These are phyloP conservation scores for Chondrus crispus DNA, from an alignment of 23 red algal species.

Conservation along the genomic window DNA sequence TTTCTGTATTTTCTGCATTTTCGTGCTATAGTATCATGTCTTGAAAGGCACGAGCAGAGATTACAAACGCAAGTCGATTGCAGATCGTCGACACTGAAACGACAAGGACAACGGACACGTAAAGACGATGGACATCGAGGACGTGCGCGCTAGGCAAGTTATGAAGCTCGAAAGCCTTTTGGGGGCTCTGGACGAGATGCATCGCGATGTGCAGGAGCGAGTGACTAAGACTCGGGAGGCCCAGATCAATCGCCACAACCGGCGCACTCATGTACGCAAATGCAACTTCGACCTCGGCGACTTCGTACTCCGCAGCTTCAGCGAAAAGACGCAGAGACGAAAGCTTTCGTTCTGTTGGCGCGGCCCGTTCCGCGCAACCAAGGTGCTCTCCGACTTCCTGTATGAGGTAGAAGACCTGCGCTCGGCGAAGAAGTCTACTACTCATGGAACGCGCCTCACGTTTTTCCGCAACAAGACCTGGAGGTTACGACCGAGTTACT, in stretches of 20 bases:
- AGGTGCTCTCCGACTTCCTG: neutral
- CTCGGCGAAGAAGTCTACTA: neutral
- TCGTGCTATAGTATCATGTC: no score
- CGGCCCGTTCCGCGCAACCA: neutral
- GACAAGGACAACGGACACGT: no score
- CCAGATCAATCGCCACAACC: neutral
- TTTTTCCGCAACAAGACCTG: neutral
- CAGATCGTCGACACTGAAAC: no score
- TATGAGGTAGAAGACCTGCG: neutral
- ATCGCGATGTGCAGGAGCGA: neutral
- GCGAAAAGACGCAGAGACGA: neutral
- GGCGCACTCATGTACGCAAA: neutral
- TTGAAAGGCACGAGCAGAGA: no score
- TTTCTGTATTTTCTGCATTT: no score
- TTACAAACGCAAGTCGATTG: no score
- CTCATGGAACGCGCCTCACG: neutral
- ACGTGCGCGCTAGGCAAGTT: no score
- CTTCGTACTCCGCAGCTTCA: constrained; percentile 9
- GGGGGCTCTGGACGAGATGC: neutral
- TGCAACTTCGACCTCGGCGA: neutral
- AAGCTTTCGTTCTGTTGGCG: neutral
- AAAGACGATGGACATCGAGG: no score
- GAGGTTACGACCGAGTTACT: no score
- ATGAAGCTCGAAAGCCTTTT: no score
- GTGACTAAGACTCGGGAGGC: neutral